Base-by-base conservation (phyloP, 2,329 filamentous ascomycete genomes). In the Diaporthe ampelina region DNA sequence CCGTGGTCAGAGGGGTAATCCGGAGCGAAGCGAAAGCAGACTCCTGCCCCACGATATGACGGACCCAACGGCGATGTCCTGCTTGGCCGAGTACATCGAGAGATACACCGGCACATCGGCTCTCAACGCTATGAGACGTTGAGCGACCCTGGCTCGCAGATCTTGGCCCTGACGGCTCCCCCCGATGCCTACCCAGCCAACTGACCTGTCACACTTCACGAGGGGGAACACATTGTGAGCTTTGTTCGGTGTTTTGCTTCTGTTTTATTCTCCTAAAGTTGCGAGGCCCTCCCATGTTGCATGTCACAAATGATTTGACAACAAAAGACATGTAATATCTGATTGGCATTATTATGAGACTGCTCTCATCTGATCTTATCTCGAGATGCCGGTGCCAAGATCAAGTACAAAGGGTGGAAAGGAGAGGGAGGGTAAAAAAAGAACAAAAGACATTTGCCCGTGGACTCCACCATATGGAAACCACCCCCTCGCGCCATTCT, bases 301-400 rank as follows among this genome's bases (percentile, higher is more conserved):
- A 40, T 29, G 32, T 50, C 45, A 52, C 40, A 43, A n/a, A 19
- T 19, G 2, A 21, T 43, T 24, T 26, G 24, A 58, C 57, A 37
- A 26, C 57, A 37, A 26, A 40, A 61, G 73, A 72, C 43, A 67
- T 35, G 73, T 61, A 61, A 68, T 70, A 57, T 63, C 32, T 72
- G 70, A 54, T 68, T 68, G 58, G 50, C 29, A 63, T 73, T 56
- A 65, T 52, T 45, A 52, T 40, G 70, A 73, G 73, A 75, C 70
- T 63, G 59, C n/a, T 56, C 73, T 73, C 37, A 37, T 50, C 29
- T 29, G 56, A 40, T 61, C 61, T 40, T 61, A 59, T 61, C 48
- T 70, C 45, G 63, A 63, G 32, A 63, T 63, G 50, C 43, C 48
- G 37, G 68, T 50, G 48, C 35, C 72, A 75, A 67, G 65, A 50